Conservation (phyloP, 345 rosid genomes). For the Moricandia moricandioides region DNA sequence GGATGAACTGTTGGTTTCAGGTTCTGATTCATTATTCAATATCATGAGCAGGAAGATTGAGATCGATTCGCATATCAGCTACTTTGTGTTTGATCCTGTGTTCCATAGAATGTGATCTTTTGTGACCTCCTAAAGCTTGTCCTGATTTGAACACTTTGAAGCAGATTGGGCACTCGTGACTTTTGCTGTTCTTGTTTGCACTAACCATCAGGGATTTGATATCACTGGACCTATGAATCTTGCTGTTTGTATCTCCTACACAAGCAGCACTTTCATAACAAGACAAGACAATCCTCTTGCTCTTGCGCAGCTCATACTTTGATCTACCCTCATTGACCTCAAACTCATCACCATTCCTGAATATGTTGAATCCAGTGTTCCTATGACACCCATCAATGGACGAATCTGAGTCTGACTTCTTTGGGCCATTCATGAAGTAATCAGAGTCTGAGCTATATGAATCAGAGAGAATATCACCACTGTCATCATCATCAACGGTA, state of each 20-base stretch:
- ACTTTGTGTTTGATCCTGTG: slow-evolving; percentile 44
- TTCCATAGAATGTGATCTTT: slow-evolving; percentile 80
- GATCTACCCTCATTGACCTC: background rate
- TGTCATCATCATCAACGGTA: slow-evolving; percentile 15
- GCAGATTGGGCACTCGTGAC: slow-evolving; percentile 84
- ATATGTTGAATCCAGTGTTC: slow-evolving; percentile 28
- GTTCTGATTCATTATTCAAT: slow-evolving; percentile 30
- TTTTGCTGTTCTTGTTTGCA: slow-evolving; percentile 48
- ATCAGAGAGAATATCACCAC: slow-evolving; percentile 5
- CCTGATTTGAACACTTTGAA: slow-evolving; percentile 77
- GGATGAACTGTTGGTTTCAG: slow-evolving; percentile 1
- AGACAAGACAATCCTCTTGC: slow-evolving; percentile 29
- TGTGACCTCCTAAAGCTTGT: slow-evolving; percentile 93
- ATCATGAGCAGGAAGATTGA: slow-evolving; percentile 65
- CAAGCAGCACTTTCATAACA: slow-evolving; percentile 43
- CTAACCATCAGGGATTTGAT: slow-evolving; percentile 30
- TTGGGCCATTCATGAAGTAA: slow-evolving; percentile 59
- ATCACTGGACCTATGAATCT: background rate
- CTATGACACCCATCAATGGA: slow-evolving; percentile 40
- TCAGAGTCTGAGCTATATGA: slow-evolving; percentile 65
- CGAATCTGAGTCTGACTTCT: slow-evolving; percentile 49
- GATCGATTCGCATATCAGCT: slow-evolving; percentile 56
- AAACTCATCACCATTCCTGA: background rate
- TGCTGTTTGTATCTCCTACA: slow-evolving; percentile 27
- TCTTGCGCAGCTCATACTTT: slow-evolving; percentile 44